Conservation (phyloP, 176 grass and related monocot species). For the Juncus inflexus region DNA sequence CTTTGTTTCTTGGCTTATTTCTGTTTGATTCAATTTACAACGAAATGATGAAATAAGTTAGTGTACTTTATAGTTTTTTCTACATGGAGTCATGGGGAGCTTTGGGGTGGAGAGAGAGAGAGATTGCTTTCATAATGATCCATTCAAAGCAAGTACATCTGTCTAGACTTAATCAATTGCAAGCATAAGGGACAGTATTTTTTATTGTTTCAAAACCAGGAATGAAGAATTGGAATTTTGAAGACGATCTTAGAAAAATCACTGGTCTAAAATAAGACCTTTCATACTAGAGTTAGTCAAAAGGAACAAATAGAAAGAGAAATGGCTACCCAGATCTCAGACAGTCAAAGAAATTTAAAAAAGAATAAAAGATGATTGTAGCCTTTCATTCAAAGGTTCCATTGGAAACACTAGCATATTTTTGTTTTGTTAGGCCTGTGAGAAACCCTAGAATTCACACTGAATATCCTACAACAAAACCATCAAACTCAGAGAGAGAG, state of each 20-base stretch:
- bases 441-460: conserved; percentile 79
- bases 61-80: neutral
- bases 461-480: conserved; percentile 20
- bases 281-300: neutral
- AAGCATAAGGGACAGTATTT: neutral
- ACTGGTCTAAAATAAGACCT: neutral
- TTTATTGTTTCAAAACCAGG: too few relatives aligned
- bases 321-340: conserved; percentile 2
- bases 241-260: neutral
- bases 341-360: conserved; percentile 27
- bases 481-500: conserved; percentile 24
- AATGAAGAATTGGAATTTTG: neutral
- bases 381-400: neutral
- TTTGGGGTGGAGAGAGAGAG: too few relatives aligned
- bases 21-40: conserved; percentile 16
- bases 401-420: conserved; percentile 30
- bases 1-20: conserved; percentile 42
- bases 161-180: conserved; percentile 1
- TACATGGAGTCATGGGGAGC: too few relatives aligned
- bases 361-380: conserved; percentile 19
- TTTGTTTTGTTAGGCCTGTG: conserved; percentile 33
- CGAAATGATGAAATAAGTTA: too few relatives aligned
- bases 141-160: conserved; percentile 14
- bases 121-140: neutral
- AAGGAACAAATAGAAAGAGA: conserved; percentile 11